Conservation (phyloP, 139 green algal genomes). For the Chlorella sp. region DNA sequence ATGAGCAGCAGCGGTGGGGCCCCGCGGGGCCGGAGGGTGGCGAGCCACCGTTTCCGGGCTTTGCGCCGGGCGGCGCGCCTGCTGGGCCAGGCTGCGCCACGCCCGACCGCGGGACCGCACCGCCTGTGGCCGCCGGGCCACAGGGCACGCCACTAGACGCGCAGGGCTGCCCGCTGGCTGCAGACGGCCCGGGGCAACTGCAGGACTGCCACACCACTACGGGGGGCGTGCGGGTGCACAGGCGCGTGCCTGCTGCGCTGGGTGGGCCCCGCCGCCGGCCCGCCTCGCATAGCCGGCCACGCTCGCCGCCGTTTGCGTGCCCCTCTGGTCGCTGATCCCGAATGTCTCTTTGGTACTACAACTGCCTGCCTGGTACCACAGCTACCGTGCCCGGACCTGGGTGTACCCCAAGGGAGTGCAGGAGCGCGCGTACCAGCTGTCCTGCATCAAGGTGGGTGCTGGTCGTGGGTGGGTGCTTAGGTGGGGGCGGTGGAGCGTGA, state of each 20-base stretch:
- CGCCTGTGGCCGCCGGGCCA: neutral
- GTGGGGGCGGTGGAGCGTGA: neutral
- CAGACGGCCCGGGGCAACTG: neutral
- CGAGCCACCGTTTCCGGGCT: neutral
- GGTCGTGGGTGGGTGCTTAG: neutral
- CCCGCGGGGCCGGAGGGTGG: neutral
- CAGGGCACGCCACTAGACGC: neutral
- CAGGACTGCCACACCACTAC: slow-evolving; percentile 13
- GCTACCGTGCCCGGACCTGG: slow-evolving; percentile 56
- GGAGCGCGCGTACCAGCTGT: slow-evolving; percentile 74
- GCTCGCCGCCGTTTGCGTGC: neutral
- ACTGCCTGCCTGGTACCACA: slow-evolving; percentile 14
- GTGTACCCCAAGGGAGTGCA: slow-evolving; percentile 69
- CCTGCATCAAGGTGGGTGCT: slow-evolving; percentile 44
- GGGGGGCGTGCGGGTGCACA: neutral
- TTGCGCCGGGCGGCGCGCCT: neutral
- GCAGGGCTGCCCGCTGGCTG: neutral
- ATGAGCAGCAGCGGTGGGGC: neutral
- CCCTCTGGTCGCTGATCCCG: neutral
- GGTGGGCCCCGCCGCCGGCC: neutral
- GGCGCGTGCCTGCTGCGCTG: neutral
- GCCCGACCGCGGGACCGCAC: neutral
- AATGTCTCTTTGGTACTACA: neutral
- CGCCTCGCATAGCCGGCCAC: neutral
- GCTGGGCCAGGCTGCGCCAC: neutral